Percentiles rank a stretch among this genome's conserved stretches.
Conservation (phyloP, 2,329 filamentous ascomycete genomes). For the Calonectria ilicicola region DNA sequence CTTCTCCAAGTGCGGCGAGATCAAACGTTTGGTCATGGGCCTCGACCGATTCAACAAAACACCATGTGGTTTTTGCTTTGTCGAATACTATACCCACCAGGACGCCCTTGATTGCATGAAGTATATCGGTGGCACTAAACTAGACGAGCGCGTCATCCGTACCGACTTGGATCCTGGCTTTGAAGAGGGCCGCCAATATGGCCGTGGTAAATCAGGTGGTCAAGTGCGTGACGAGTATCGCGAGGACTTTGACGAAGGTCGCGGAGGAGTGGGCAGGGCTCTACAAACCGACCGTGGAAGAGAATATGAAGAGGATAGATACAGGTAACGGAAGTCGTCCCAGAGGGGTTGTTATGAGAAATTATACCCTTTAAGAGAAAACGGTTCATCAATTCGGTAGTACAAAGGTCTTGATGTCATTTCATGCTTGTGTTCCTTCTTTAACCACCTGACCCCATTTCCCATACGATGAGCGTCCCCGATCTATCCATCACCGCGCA, state of each 20-base stretch:
- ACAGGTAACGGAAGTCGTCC: conserved; percentile 23
- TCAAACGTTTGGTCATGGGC: conserved; percentile 98
- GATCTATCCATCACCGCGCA: conserved; percentile 38
- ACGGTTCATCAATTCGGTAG: conserved; percentile 15
- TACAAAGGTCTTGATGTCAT: conserved; percentile 17
- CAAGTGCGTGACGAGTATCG: conserved; percentile 98
- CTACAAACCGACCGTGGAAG: conserved; percentile 66
- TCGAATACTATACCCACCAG: conserved; percentile 98
- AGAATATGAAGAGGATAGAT: conserved; percentile 55
- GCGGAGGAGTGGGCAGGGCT: conserved; percentile 88
- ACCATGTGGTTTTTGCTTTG: conserved; percentile 98
- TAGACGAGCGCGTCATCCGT: conserved; percentile 96
- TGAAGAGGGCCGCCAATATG: conserved; percentile 95
- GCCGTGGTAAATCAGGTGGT: conserved; percentile 92
- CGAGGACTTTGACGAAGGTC: conserved; percentile 94
- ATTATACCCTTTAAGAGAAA: conserved; percentile 41
- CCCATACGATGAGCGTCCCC: conserved; percentile 17
- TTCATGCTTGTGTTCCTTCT: conserved; percentile 3
- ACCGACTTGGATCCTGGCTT: conserved; percentile 97
- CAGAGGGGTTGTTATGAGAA: conserved; percentile 23
- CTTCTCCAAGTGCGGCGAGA: conserved; percentile 95
- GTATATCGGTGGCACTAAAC: conserved; percentile 96
- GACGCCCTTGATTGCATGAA: conserved; percentile 99
- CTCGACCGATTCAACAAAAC: conserved; percentile 98
- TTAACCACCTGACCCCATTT: not conserved